Conservation (phyloP, 1,284 basidiomycete species). For the Heterobasidion irregulare region DNA sequence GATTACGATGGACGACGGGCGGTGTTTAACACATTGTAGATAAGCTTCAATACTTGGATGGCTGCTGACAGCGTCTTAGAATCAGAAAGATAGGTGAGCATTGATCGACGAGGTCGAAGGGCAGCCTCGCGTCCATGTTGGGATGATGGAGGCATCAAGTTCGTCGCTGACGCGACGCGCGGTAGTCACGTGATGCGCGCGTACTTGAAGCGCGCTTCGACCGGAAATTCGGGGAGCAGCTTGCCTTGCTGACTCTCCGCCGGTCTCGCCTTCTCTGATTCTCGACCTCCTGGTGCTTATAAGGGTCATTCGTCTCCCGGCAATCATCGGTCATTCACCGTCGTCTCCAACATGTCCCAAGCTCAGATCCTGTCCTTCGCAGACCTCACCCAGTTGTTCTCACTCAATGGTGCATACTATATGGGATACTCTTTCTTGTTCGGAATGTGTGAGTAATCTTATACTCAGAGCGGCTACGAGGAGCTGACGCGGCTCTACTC, state of each 20-base stretch:
- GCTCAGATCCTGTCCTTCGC: constrained; percentile 26
- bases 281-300: not conserved
- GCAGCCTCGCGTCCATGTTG: constrained; percentile 6
- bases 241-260: too few species aligned
- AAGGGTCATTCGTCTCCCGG: not conserved
- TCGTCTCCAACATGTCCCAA: not conserved
- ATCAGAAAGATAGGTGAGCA: constrained; percentile 21
- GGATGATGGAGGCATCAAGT: not conserved
- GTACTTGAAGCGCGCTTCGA: too few species aligned
- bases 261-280: too few species aligned
- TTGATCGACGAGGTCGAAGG: constrained; percentile 21
- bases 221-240: too few species aligned
- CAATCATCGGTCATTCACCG: not conserved
- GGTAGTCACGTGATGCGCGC: too few species aligned
- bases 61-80: constrained; percentile 18
- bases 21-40: constrained; percentile 24
- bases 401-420: constrained; percentile 41
- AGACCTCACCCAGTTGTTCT: constrained; percentile 32
- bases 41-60: constrained; percentile 21
- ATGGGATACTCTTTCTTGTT: constrained; percentile 53
- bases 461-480: not conserved
- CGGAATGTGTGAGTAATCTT: constrained; percentile 52
- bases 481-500: constrained; percentile 2
- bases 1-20: constrained; percentile 22
- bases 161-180: not conserved